phyloP scores from a whole-genome alignment of 2,329 filamentous ascomycete species.

The Calonectria pteridis region DNA sequence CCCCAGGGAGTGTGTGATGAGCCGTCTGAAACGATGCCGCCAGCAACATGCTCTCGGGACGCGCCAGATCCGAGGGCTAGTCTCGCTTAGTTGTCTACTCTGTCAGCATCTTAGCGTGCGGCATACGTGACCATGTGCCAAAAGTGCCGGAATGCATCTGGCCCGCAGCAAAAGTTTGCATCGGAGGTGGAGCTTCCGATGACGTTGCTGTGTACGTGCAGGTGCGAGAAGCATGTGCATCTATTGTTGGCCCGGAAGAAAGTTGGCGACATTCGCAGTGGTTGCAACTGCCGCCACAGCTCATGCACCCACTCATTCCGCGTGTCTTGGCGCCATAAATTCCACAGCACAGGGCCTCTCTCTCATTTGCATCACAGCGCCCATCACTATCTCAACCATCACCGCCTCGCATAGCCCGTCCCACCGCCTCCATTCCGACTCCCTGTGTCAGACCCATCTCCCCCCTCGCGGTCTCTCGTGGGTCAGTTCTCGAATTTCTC shows the following conservation, averaged over 20 bases:
- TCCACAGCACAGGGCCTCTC: not conserved
- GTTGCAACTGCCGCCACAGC: not conserved
- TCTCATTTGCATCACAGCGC: not conserved
- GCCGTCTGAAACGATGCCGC: slow-evolving; percentile 44
- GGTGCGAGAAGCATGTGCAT: not conserved
- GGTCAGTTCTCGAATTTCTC: slow-evolving; percentile 30
- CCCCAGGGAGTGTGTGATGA: slow-evolving; percentile 30
- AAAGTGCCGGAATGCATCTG: not conserved
- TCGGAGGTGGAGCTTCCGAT: slow-evolving; percentile 5
- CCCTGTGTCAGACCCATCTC: not conserved
- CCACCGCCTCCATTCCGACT: not conserved
- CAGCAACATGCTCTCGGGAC: slow-evolving; percentile 45
- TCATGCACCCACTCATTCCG: not conserved
- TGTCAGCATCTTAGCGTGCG: slow-evolving; percentile 27
- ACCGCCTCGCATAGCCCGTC: not conserved
- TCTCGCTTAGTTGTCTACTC: slow-evolving; percentile 19
- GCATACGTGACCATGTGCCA: slow-evolving; percentile 5
- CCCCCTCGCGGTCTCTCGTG: not conserved
- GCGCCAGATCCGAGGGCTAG: slow-evolving; percentile 48
- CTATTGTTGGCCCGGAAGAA: not conserved
- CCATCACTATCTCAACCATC: not conserved
- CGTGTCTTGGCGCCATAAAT: not conserved
- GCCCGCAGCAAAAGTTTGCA: not conserved
- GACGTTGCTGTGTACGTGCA: not conserved
- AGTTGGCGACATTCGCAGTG: not conserved